phyloP scores from a whole-genome alignment of 441 rosid species.

The Populus hybrid region DNA sequence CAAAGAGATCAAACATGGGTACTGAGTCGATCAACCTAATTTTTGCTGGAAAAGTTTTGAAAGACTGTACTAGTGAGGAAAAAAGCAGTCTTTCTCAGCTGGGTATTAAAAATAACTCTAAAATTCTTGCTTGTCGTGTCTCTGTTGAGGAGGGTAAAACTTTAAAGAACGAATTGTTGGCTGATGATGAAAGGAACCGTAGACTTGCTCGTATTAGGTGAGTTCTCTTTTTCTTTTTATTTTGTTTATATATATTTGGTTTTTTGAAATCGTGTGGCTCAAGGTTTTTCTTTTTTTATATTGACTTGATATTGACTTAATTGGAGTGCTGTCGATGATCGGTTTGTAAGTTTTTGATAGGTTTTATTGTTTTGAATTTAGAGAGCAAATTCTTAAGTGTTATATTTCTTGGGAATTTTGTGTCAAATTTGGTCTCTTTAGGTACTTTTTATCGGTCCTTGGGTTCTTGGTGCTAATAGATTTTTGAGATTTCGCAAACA shows the following conservation, averaged over 20 bases:
- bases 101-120: constrained; percentile 64
- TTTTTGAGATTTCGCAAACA: background rate
- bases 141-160: constrained; percentile 62
- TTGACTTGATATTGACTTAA: background rate
- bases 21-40: constrained; percentile 65
- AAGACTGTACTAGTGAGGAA: constrained; percentile 50
- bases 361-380: background rate
- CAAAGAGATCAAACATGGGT: constrained; percentile 48
- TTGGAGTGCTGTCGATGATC: background rate
- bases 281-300: background rate
- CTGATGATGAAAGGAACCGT: constrained; percentile 62
- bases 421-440: background rate
- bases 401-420: background rate
- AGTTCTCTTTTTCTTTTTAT: no score
- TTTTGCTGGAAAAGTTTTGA: constrained; percentile 61
- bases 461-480: background rate
- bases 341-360: background rate
- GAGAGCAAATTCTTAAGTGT: background rate
- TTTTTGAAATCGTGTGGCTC: background rate
- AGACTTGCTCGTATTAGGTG: no score
- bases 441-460: background rate
- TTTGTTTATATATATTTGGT: background rate
- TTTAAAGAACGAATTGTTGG: constrained; percentile 43
- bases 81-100: constrained; percentile 39
- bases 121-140: constrained; percentile 61